Base-by-base conservation (phyloP, 2,329 filamentous ascomycete genomes). In the Pestalotiopsis fici region DNA sequence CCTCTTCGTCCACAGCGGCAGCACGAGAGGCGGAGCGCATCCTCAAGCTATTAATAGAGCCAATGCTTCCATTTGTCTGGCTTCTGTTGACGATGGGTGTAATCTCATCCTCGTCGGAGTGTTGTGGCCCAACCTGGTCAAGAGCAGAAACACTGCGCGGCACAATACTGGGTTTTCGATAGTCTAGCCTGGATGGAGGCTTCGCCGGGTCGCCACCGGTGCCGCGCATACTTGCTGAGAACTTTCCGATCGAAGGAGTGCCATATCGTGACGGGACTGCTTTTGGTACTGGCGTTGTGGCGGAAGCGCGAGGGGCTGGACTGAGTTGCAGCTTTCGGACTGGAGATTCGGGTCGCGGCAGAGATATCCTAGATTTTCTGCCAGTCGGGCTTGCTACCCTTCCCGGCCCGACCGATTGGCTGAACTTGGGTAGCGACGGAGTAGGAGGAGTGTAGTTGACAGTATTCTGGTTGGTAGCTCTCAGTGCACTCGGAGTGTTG, bases 301-400 rank as follows among this genome's bases (percentile, higher is more conserved):
- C 82, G 5, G 88, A 87, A 1, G 88, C 86, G 47, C 88, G 83
- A 7, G 85, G 83, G 57, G 78, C 88, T 28, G 87, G 89, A 11
- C 85, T 91, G 78, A 90, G 87, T 66, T 90, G 90, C 59, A 89
- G 81, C 73, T 88, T 91, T 71, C 92, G 90, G 43, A 93, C 85
- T 3, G 95, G 96, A 2, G 95, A 98, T 71, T 97, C 95, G 4
- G 96, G 93, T 35, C 95, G 91, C 64, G 93, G 89, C n/a, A 97
- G 83, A 1, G 95, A 97, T 9, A 91, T 90, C 67, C 94, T 89
- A 57, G 89, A 81, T 72, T 88, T 90, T 77, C 93, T 95, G 73
- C 90, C 88, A 60, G 88, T 83, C 2, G 94, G 93, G 74, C 92
- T 95, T 27, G 90, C 78, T 31, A 91, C 89, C 75, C 91, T 87